These are phyloP conservation scores for Penicillium lagena DNA, from an alignment of 495 filamentous ascomycete genomes.

Conservation along the genomic window DNA sequence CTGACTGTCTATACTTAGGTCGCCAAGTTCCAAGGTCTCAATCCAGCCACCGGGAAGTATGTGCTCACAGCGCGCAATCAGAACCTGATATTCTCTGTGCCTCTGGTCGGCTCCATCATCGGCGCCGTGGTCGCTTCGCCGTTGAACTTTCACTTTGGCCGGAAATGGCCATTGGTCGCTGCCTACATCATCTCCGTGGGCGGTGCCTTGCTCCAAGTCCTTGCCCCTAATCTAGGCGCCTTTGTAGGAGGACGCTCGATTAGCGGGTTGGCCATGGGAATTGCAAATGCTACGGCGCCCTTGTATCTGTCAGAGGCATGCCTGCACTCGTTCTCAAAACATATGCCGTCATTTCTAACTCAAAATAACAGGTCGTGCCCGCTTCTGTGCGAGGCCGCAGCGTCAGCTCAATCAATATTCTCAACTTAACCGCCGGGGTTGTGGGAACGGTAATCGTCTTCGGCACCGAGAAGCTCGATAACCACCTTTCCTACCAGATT, in stretches of 20 bases:
- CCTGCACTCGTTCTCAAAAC: not conserved
- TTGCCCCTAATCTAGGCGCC: slow-evolving; percentile 26
- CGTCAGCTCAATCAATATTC: slow-evolving; percentile 31
- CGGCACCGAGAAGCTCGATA: slow-evolving; percentile 17
- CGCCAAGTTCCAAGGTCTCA: slow-evolving; percentile 26
- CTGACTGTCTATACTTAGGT: slow-evolving; percentile 14
- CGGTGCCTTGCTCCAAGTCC: slow-evolving; percentile 30
- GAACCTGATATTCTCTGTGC: slow-evolving; percentile 28
- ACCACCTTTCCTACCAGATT: slow-evolving; percentile 22
- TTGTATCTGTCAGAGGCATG: slow-evolving; percentile 31
- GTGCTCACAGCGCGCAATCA: slow-evolving; percentile 32
- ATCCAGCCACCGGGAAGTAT: slow-evolving; percentile 16
- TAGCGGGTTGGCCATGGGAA: slow-evolving; percentile 26
- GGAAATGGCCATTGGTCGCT: slow-evolving; percentile 27
- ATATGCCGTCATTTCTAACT: not conserved
- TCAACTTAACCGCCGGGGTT: slow-evolving; percentile 28
- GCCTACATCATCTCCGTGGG: slow-evolving; percentile 30
- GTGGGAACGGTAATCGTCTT: slow-evolving; percentile 28
- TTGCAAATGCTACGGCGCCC: slow-evolving; percentile 29
- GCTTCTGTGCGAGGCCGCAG: slow-evolving; percentile 29
- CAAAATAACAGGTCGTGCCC: slow-evolving; percentile 19
- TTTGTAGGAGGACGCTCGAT: slow-evolving; percentile 29
- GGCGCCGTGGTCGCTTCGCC: slow-evolving; percentile 28
- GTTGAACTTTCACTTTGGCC: slow-evolving; percentile 26
- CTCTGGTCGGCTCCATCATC: slow-evolving; percentile 27